Evolutionary conservation across 257 asterid species (phyloP).

Genomic region (Pogostemon cablin): DNA sequence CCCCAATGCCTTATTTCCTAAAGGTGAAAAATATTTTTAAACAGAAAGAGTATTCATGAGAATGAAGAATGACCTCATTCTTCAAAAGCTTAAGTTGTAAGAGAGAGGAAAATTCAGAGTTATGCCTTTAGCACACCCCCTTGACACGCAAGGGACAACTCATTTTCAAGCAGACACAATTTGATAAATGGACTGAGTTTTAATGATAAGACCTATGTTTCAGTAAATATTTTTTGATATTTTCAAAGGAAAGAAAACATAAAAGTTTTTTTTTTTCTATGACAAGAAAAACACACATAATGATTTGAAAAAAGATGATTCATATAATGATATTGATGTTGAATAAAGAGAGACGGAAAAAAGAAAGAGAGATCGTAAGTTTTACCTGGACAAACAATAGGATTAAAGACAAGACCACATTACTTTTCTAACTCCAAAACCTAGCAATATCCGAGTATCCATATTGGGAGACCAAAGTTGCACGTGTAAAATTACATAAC

Average conservation of each 20-base stretch:
- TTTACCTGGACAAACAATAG: not conserved
- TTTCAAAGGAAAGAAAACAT: too few relatives aligned
- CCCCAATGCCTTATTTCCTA: too few relatives aligned
- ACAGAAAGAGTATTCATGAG: not conserved
- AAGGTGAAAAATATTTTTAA: not conserved
- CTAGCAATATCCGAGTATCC: too few relatives aligned
- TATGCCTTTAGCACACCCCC: not conserved
- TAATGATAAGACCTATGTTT: too few relatives aligned
- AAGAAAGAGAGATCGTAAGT: not conserved
- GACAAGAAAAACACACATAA: not conserved
- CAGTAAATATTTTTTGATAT: too few relatives aligned
- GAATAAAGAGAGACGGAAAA: conserved; percentile 7
- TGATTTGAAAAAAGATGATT: not conserved
- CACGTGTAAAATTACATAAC: too few relatives aligned
- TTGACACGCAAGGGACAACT: not conserved
- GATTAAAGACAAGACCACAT: not conserved
- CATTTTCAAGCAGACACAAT: not conserved
- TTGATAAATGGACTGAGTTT: too few relatives aligned
- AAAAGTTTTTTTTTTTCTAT: too few relatives aligned
- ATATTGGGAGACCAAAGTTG: too few relatives aligned
- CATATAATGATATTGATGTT: not conserved
- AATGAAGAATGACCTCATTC: not conserved
- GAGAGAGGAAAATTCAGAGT: not conserved
- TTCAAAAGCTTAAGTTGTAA: not conserved
- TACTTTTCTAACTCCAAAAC: too few relatives aligned